Evolutionary conservation across 2,329 filamentous ascomycete genomes (phyloP), one percentile per base, ranked within the genome.

Genomic region (Colletotrichum sp.): DNA sequence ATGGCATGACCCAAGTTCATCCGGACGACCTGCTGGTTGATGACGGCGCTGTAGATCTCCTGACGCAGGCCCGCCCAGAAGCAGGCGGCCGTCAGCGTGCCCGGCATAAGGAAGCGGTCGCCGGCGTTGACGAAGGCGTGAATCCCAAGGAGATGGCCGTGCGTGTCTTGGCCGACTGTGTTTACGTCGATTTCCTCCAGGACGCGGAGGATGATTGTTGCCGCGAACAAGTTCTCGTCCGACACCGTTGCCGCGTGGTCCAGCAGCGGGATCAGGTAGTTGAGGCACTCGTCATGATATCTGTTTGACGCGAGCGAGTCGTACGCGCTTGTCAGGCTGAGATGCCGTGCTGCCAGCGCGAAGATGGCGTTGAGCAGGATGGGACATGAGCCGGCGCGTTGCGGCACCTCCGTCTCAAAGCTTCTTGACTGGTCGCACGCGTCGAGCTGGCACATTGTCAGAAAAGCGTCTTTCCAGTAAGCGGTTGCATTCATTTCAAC

Each of bases 31-130:
- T 86, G 82, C 75, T 88, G 85, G 68, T 86, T 87, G 64, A 88
- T 87, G 67, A 90, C 87, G 1, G 91, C 90, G 67, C 88, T 89
- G 78, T 91, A 92, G 48, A 92, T 91, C 78, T 92, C 90, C 79
- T 92, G 91, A 18, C 91, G 86, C 24, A 92, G 83, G 1, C 90
- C 90, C 26, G 91, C 87, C 88, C 83, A 93, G 83, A 91, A 92
- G 6, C 90, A 88, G 1, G 90, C 90, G 3, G 90, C 89, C 58
- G 87, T 87, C 9, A 90, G 80, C 66, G 85, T 63, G 34, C 77
- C 80, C 70, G 82, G 84, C 65, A 81, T 66, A 83, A 82, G 66
- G 32, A 69, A 76, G 28, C 76, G 76, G 61, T 84, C 83, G 12
- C 84, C 83, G 36, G 84, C 84, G 18, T 87, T 86, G 61, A 88